These are phyloP conservation scores for Naganishia sp. DNA, from an alignment of 1,284 basidiomycete species.

Conservation along the genomic window DNA sequence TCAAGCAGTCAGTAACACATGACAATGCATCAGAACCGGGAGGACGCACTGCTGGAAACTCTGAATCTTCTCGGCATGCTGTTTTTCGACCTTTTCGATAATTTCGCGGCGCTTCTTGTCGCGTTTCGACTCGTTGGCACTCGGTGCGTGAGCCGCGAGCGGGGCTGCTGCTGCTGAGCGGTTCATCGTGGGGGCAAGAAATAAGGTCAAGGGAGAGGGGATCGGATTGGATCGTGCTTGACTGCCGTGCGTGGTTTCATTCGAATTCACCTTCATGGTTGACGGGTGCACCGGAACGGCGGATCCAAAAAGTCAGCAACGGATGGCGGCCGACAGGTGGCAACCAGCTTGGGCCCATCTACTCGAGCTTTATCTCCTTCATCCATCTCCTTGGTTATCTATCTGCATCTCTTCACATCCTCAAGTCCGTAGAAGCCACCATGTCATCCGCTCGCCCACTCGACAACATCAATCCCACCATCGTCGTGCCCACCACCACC, in stretches of 20 bases:
- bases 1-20: neutral
- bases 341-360: neutral
- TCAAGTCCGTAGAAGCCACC: neutral
- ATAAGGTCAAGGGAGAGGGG: neutral
- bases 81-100: constrained; percentile 56
- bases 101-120: constrained; percentile 58
- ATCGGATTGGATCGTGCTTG: neutral
- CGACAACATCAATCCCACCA: constrained; percentile 54
- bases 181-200: constrained; percentile 8
- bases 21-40: neutral
- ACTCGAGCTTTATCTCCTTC: neutral
- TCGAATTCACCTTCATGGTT: neutral
- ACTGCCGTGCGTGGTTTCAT: neutral
- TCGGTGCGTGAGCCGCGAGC: neutral
- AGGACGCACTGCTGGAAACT: constrained; percentile 55
- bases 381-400: neutral
- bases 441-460: constrained; percentile 25
- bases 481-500: constrained; percentile 41
- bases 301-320: too few relatives aligned
- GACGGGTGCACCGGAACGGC: too few relatives aligned
- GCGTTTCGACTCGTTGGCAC: constrained; percentile 52
- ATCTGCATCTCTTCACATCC: too few relatives aligned
- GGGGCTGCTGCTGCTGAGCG: neutral
- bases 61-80: constrained; percentile 56
- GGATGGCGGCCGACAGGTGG: too few relatives aligned